These are phyloP conservation scores for Ulota crispa DNA, from an alignment of 225 moss, liverwort and hornwort species.

Conservation along the genomic window DNA sequence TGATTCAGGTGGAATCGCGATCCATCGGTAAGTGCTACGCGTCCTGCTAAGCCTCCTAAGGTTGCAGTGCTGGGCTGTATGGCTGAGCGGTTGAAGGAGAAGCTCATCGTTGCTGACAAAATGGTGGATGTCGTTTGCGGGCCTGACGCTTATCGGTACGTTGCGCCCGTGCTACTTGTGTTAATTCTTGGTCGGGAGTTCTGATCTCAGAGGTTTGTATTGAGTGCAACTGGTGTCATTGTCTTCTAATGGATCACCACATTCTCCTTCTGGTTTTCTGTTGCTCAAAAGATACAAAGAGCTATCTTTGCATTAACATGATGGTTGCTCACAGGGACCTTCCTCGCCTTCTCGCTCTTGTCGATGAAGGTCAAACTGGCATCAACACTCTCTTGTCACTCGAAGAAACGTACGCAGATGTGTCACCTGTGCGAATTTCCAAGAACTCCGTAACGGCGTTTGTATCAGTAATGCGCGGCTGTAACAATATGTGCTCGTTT, in stretches of 20 bases:
- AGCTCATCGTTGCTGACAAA: conserved; percentile 88
- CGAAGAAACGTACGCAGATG: conserved; percentile 98
- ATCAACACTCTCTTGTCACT: conserved; percentile 94
- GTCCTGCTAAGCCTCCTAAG: conserved; percentile 74
- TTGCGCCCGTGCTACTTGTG: conserved; percentile 4
- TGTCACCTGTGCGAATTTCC: conserved; percentile 92
- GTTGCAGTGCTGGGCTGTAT: conserved; percentile 97
- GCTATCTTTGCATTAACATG: neutral
- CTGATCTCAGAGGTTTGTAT: neutral
- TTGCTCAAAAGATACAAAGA: neutral
- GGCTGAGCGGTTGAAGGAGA: conserved; percentile 92
- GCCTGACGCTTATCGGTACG: conserved; percentile 82
- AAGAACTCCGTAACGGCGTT: conserved; percentile 84
- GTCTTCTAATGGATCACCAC: neutral
- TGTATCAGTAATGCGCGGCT: conserved; percentile 96
- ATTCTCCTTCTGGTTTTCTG: neutral
- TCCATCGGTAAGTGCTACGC: conserved; percentile 43
- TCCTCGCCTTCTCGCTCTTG: conserved; percentile 83
- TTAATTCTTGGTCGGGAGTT: conserved; percentile 8
- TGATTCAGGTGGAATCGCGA: conserved; percentile 77
- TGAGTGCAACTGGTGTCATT: neutral
- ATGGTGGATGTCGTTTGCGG: conserved; percentile 99
- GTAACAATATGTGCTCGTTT: conserved; percentile 99
- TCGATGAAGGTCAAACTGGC: conserved; percentile 91
- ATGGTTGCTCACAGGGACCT: conserved; percentile 68